Conservation (phyloP, 305 asterid species). For the Lippia alba region DNA sequence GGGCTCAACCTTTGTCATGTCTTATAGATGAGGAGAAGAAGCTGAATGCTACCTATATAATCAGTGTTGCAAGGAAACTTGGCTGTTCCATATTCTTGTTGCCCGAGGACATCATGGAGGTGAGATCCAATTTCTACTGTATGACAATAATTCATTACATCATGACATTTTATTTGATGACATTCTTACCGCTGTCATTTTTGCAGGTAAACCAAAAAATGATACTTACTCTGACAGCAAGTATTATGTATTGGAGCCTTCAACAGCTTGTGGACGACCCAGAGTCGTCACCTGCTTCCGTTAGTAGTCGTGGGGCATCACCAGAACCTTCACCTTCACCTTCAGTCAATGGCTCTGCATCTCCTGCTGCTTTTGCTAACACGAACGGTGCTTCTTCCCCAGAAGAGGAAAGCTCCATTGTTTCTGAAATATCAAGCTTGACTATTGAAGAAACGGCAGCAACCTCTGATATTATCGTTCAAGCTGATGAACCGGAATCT, state of each 20-base stretch:
- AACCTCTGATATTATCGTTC: conserved; percentile 45
- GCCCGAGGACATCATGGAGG: conserved; percentile 99
- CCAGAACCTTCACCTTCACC: conserved; percentile 48
- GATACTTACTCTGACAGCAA: conserved; percentile 92
- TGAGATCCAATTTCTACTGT: conserved; percentile 40
- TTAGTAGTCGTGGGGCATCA: conserved; percentile 58
- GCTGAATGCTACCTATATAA: conserved; percentile 94
- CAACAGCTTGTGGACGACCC: conserved; percentile 78
- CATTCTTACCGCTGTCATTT: too few relatives aligned
- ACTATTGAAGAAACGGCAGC: conserved; percentile 48
- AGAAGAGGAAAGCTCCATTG: conserved; percentile 56
- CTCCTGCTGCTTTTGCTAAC: conserved; percentile 42
- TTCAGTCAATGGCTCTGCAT: conserved; percentile 44
- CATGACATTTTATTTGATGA: too few relatives aligned
- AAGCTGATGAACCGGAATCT: conserved; percentile 45
- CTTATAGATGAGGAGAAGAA: conserved; percentile 85
- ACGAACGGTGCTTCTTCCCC: conserved; percentile 49
- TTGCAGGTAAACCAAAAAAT: conserved; percentile 96
- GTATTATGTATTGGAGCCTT: conserved; percentile 97
- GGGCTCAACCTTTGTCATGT: conserved; percentile 30
- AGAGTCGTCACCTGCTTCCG: conserved; percentile 62
- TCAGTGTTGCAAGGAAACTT: conserved; percentile 96
- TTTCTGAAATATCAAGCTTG: conserved; percentile 54
- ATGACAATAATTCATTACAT: not conserved
- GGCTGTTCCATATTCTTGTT: conserved; percentile 96